Conservation (phyloP, 2,329 filamentous ascomycete species). For the Sporothrix sp. region DNA sequence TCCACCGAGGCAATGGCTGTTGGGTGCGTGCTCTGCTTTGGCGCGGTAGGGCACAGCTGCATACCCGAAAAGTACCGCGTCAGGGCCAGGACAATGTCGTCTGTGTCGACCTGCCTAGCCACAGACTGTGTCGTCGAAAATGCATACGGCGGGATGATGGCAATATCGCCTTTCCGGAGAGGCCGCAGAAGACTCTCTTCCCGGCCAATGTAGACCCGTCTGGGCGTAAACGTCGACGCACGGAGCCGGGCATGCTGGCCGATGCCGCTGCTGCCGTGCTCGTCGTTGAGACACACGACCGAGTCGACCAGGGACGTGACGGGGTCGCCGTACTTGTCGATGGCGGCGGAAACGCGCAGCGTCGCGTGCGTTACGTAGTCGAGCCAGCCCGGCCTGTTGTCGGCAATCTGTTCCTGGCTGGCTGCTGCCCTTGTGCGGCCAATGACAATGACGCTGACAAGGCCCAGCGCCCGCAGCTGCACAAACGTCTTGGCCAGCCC, state of each 20-base stretch:
- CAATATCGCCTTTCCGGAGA: constrained; percentile 57
- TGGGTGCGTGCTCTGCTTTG: constrained; percentile 28
- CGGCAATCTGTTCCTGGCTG: constrained; percentile 12
- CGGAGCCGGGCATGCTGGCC: constrained; percentile 10
- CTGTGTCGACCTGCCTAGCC: constrained; percentile 33
- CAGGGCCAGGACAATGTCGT: constrained; percentile 64
- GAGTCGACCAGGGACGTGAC: constrained; percentile 59
- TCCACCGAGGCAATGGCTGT: constrained; percentile 53
- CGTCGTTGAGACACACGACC: constrained; percentile 34
- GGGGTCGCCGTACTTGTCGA: constrained; percentile 58
- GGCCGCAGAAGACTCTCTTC: constrained; percentile 53
- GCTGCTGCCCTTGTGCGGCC: constrained; percentile 45
- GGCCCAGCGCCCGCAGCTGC: constrained; percentile 72
- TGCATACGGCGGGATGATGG: constrained; percentile 52
- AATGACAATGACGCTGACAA: constrained; percentile 73
- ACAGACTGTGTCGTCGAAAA: constrained; percentile 32
- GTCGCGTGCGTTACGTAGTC: constrained; percentile 48
- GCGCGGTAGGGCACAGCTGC: constrained; percentile 24
- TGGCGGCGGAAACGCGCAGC: constrained; percentile 61
- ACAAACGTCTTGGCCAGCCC: constrained; percentile 76
- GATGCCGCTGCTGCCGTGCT: neutral
- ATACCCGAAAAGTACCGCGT: constrained; percentile 66
- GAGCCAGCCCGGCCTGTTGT: constrained; percentile 29
- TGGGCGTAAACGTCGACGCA: constrained; percentile 27
- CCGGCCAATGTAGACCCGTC: constrained; percentile 31